phyloP scores from a whole-genome alignment of 345 rosid species.

The Arabidopsis arenosa region DNA sequence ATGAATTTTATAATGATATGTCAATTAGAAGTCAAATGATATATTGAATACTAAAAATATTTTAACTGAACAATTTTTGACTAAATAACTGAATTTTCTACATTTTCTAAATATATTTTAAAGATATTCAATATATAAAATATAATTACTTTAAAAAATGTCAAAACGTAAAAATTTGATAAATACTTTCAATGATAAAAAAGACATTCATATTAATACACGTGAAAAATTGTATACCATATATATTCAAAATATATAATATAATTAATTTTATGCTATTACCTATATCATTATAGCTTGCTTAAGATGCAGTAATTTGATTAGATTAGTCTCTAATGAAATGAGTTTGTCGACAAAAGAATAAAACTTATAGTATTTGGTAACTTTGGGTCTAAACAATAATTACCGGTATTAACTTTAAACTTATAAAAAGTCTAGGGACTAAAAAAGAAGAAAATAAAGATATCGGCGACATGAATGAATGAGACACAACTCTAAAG shows the following conservation, averaged over 20 bases:
- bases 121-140: no score
- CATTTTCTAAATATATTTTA: no score
- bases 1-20: no score
- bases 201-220: no score
- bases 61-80: neutral
- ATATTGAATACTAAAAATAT: neutral
- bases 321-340: neutral
- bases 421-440: neutral
- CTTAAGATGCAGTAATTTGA: neutral
- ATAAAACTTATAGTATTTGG: no score
- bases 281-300: neutral
- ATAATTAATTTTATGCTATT: no score
- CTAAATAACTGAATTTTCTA: no score
- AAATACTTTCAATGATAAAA: no score
- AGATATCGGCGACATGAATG: neutral
- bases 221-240: neutral
- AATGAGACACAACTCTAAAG: slow-evolving; percentile 13
- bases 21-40: neutral
- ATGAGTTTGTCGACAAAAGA: no score
- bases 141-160: no score
- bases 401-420: neutral
- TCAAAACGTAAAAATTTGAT: neutral
- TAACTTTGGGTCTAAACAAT: neutral
- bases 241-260: neutral
- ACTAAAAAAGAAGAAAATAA: neutral